These are phyloP conservation scores for Punica granatum DNA, from an alignment of 345 rosid genomes.

Conservation along the genomic window DNA sequence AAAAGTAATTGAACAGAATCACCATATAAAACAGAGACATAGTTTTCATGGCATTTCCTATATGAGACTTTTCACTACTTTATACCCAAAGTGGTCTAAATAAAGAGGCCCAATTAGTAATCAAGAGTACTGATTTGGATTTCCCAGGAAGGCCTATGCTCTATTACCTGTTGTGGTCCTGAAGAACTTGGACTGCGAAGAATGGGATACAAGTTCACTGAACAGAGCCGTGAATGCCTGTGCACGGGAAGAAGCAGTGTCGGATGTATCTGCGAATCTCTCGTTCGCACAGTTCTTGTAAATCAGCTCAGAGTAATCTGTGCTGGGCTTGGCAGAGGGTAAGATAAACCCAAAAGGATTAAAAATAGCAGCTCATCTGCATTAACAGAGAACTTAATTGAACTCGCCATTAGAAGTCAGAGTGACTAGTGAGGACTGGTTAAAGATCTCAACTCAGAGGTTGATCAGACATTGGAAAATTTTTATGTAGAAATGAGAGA, in stretches of 20 bases:
- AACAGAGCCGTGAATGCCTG: conserved; percentile 37
- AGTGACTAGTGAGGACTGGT: neutral
- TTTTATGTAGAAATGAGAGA: neutral
- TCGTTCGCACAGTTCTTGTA: conserved; percentile 41
- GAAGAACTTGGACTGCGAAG: conserved; percentile 44
- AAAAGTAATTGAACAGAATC: no score
- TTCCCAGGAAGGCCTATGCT: neutral
- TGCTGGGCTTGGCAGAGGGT: conserved; percentile 11
- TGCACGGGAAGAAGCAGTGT: conserved; percentile 16
- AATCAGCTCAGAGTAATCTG: conserved; percentile 40
- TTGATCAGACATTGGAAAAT: neutral
- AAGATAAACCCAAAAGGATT: conserved; percentile 13
- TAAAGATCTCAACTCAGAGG: neutral
- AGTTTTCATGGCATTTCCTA: no score
- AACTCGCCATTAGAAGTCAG: neutral
- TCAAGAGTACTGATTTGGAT: neutral
- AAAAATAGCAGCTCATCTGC: conserved; percentile 12
- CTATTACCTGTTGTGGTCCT: conserved; percentile 37
- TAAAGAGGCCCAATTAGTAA: no score
- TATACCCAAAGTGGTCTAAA: neutral
- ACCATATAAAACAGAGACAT: no score
- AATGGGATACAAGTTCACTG: conserved; percentile 32
- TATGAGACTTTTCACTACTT: neutral
- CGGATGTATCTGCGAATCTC: conserved; percentile 10
- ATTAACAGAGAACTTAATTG: neutral